These are phyloP conservation scores for Mytilinidion resinicola DNA, from an alignment of 495 filamentous ascomycete genomes.

Conservation along the genomic window DNA sequence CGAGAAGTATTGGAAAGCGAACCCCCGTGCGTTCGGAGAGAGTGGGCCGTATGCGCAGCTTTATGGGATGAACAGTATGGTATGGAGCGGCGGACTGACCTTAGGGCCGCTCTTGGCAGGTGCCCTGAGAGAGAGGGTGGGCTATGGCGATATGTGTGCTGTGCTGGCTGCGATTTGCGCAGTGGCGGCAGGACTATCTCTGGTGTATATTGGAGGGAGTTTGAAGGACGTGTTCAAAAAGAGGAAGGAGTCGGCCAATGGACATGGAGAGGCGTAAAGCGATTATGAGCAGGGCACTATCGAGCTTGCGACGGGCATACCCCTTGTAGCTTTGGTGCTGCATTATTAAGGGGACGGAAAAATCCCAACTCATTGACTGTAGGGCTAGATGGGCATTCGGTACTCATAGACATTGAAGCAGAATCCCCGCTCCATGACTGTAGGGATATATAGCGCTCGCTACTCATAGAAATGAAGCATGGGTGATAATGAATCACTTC, in stretches of 20 bases:
- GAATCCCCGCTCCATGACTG: too few species aligned
- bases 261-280: too few species aligned
- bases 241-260: neutral
- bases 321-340: too few species aligned
- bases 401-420: too few species aligned
- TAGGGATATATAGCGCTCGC: too few species aligned
- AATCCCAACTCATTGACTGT: too few species aligned
- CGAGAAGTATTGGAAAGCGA: slow-evolving; percentile 37
- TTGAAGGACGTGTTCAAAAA: slow-evolving; percentile 25
- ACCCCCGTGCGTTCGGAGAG: slow-evolving; percentile 41
- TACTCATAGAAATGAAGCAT: too few species aligned
- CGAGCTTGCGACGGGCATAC: too few species aligned
- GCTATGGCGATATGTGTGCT: slow-evolving; percentile 55
- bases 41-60: slow-evolving; percentile 53
- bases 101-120: slow-evolving; percentile 47
- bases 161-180: slow-evolving; percentile 43
- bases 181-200: slow-evolving; percentile 42
- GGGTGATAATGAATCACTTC: too few species aligned
- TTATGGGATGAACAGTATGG: slow-evolving; percentile 50
- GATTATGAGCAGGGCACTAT: too few species aligned
- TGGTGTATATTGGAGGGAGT: slow-evolving; percentile 45
- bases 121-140: slow-evolving; percentile 43
- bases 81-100: slow-evolving; percentile 48
- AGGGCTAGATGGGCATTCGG: too few species aligned
- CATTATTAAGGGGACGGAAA: too few species aligned